Conservation (phyloP, 495 filamentous ascomycete species). For the Rostrohypoxylon terebratum region DNA sequence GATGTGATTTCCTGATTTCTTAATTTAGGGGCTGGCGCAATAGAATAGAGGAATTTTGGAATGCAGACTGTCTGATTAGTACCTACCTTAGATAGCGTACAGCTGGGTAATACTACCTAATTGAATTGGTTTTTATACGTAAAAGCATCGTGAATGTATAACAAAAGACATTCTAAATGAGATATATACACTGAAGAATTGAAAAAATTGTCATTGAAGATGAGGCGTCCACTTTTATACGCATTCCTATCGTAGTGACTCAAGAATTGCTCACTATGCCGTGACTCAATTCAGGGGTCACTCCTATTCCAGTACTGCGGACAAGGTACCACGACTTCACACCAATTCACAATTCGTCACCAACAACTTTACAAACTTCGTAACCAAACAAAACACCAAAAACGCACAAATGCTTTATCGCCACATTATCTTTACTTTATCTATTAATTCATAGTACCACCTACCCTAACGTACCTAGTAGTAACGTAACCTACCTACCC, state of each 20-base stretch:
- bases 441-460: neutral
- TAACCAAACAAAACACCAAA: neutral
- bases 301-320: neutral
- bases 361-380: neutral
- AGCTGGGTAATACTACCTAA: no score
- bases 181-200: no score
- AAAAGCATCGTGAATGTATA: no score
- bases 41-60: no score
- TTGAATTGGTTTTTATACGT: no score
- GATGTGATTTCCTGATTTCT: neutral
- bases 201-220: neutral
- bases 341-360: neutral
- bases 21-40: no score
- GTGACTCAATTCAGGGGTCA: neutral
- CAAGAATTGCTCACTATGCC: neutral
- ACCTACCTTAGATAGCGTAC: no score
- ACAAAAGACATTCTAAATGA: no score
- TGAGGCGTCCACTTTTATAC: neutral
- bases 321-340: neutral
- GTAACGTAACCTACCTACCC: neutral
- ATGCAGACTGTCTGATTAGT: no score
- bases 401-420: neutral
- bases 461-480: neutral
- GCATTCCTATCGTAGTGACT: neutral
- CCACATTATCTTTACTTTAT: neutral